Evolutionary conservation across 768 basidiomycete species (phyloP).

Genomic region (Xerocomus spinulosus): DNA sequence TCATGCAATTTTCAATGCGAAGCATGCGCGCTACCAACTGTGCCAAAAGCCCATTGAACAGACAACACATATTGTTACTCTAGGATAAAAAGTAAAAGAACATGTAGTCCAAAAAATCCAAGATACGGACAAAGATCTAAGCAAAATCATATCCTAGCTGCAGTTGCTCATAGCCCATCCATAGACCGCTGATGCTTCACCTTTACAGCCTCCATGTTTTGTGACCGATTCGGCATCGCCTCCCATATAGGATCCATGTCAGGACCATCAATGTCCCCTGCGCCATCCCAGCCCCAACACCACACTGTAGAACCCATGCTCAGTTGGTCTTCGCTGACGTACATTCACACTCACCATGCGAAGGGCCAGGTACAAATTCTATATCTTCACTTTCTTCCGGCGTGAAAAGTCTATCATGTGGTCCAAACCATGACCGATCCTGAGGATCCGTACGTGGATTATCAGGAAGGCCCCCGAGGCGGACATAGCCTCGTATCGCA

Average conservation of each 20-base stretch:
- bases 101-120: too few species aligned
- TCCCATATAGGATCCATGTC: conserved; percentile 99
- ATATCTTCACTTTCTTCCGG: conserved; percentile 79
- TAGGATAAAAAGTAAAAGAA: too few species aligned
- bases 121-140: conserved; percentile 13
- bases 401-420: conserved; percentile 91
- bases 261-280: conserved; percentile 95
- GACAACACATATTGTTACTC: too few species aligned
- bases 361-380: conserved; percentile 76
- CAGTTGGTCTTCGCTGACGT: conserved; percentile 1
- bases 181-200: conserved; percentile 64
- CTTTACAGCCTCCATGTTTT: conserved; percentile 49
- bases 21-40: conserved; percentile 61
- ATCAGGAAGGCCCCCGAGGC: conserved; percentile 95
- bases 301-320: conserved; percentile 56
- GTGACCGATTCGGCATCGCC: conserved; percentile 64
- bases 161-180: conserved; percentile 19
- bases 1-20: conserved; percentile 47
- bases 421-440: conserved; percentile 96
- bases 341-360: conserved; percentile 54
- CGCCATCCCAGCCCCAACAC: conserved; percentile 99
- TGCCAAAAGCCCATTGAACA: conserved; percentile 45
- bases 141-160: not conserved
- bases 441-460: conserved; percentile 96
- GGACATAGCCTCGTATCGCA: conserved; percentile 90